phyloP scores from a whole-genome alignment of 2,329 filamentous ascomycete species.

The Lecanicillium sp. region DNA sequence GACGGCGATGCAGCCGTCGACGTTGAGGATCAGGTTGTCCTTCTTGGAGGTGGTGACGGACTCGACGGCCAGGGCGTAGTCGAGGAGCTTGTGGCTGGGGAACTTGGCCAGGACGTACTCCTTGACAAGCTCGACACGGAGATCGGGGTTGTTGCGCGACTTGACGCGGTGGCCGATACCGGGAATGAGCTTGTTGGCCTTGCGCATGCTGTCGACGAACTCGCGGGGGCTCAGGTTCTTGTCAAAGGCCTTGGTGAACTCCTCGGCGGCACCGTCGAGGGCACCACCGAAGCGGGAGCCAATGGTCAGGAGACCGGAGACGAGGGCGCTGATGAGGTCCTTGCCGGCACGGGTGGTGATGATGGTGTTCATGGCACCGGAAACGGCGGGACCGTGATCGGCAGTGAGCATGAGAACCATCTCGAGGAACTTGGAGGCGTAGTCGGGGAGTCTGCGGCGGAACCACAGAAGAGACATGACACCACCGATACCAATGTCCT shows the following conservation, averaged over 20 bases:
- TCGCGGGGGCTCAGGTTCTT: constrained; percentile 97
- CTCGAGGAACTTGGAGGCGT: constrained; percentile 98
- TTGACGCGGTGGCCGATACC: constrained; percentile 99
- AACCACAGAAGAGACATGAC: constrained; percentile 99
- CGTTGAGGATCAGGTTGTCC: constrained; percentile 99
- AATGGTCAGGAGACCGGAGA: constrained; percentile 95
- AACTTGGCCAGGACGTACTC: constrained; percentile 98
- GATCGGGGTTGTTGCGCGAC: constrained; percentile 99
- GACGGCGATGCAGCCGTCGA: constrained; percentile 95
- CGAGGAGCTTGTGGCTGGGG: constrained; percentile 95
- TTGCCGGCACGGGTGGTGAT: constrained; percentile 99
- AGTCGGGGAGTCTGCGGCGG: constrained; percentile 91
- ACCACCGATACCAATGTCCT: constrained; percentile 98
- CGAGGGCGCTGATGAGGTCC: constrained; percentile 92
- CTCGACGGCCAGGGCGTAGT: constrained; percentile 97
- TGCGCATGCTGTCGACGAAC: constrained; percentile 98
- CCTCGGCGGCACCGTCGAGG: constrained; percentile 92
- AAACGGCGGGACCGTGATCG: constrained; percentile 97
- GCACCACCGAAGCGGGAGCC: constrained; percentile 98
- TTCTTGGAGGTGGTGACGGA: constrained; percentile 99
- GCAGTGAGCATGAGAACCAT: constrained; percentile 99
- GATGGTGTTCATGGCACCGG: constrained; percentile 99
- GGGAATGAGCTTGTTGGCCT: constrained; percentile 99
- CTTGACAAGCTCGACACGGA: constrained; percentile 98
- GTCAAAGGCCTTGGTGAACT: constrained; percentile 97